Evolutionary conservation across 192 early-diverging fungal species (phyloP).

Genomic region (Geosiphon pyriformis): DNA sequence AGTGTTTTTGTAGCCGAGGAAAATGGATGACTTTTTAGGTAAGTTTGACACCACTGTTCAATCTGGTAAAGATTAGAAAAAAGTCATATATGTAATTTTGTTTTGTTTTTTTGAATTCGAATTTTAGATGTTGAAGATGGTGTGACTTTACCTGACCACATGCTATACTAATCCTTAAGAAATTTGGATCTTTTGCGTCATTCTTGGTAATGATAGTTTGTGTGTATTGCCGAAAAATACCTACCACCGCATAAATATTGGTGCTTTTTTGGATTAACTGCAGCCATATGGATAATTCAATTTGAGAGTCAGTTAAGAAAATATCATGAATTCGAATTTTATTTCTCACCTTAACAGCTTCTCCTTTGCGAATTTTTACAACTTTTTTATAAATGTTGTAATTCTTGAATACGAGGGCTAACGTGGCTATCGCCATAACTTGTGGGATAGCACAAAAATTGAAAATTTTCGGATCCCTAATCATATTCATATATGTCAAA

Average conservation of each 20-base stretch:
- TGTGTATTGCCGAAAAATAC: constrained; percentile 53
- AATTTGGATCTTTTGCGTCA: constrained; percentile 50
- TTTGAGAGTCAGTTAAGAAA: neutral
- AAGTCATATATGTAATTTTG: neutral
- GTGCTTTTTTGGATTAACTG: constrained; percentile 51
- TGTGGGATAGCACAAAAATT: constrained; percentile 99
- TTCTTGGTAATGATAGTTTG: constrained; percentile 51
- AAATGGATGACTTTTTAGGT: neutral
- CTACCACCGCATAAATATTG: constrained; percentile 48
- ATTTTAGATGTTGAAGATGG: neutral
- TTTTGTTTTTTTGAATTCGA: neutral
- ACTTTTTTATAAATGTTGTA: constrained; percentile 63
- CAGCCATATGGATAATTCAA: neutral
- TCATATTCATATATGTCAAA: constrained; percentile 74
- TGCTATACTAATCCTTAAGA: constrained; percentile 38
- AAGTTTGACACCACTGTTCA: constrained; percentile 7
- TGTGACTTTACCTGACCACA: constrained; percentile 16
- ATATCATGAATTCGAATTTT: neutral
- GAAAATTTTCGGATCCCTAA: constrained; percentile 79
- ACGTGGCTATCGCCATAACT: constrained; percentile 95
- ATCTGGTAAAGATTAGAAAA: neutral
- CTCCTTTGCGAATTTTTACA: constrained; percentile 92
- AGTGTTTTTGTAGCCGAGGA: neutral
- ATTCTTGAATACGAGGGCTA: constrained; percentile 86
- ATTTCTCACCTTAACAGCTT: constrained; percentile 59